These are phyloP conservation scores for Raddia distichophylla DNA, from an alignment of 176 grass and related monocot species.

Conservation along the genomic window DNA sequence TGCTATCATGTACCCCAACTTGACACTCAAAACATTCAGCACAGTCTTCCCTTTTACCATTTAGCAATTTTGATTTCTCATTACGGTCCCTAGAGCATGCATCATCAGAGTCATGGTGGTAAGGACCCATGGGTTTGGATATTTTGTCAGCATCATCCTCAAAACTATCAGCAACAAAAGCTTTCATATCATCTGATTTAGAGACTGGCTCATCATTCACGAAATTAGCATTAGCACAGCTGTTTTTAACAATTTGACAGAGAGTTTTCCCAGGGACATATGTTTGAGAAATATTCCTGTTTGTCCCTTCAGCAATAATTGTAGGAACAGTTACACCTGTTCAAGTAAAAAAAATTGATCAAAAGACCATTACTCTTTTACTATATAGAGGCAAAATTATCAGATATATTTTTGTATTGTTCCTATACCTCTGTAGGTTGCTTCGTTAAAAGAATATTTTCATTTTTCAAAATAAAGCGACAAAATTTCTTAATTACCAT, in stretches of 20 bases:
- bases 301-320: slow-evolving; percentile 36
- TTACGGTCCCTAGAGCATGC: slow-evolving; percentile 43
- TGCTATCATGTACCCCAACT: slow-evolving; percentile 27
- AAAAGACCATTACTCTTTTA: slow-evolving; percentile 18
- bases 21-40: slow-evolving; percentile 35
- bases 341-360: slow-evolving; percentile 35
- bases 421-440: slow-evolving; percentile 6
- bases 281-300: slow-evolving; percentile 31
- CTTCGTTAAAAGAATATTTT: slow-evolving; percentile 28
- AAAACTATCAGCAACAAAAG: slow-evolving; percentile 75
- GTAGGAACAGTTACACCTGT: slow-evolving; percentile 40
- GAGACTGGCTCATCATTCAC: slow-evolving; percentile 36
- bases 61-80: slow-evolving; percentile 38
- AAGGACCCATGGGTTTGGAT: slow-evolving; percentile 32
- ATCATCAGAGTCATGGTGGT: slow-evolving; percentile 42
- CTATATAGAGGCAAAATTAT: slow-evolving; percentile 12
- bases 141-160: slow-evolving; percentile 55
- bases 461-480: slow-evolving; percentile 28
- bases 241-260: slow-evolving; percentile 41
- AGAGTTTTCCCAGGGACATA: slow-evolving; percentile 16
- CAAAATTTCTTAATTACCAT: slow-evolving; percentile 7
- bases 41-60: slow-evolving; percentile 38
- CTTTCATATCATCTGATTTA: slow-evolving; percentile 40
- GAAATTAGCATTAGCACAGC: slow-evolving; percentile 27
- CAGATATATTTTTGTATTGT: not conserved